phyloP scores from a whole-genome alignment of 345 rosid species.

The Syzygium grande region DNA sequence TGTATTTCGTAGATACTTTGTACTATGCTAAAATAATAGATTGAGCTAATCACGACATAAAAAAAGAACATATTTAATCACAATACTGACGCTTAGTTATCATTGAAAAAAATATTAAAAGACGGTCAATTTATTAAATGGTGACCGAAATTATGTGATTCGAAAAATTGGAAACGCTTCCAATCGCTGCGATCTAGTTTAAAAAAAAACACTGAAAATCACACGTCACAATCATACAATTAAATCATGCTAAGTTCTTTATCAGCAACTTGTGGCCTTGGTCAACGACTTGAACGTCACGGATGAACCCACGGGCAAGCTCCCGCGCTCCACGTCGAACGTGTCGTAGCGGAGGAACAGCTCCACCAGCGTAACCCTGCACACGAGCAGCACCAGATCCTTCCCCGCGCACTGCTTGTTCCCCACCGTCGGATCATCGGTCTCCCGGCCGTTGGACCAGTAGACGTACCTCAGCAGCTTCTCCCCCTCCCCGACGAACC shows the following conservation, averaged over 20 bases:
- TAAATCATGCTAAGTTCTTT: background rate
- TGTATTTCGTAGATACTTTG: too few species aligned
- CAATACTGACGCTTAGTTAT: background rate
- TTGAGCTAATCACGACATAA: background rate
- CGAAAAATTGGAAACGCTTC: background rate
- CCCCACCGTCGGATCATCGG: constrained; percentile 23
- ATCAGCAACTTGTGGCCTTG: constrained; percentile 1
- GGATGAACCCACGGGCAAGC: constrained; percentile 3
- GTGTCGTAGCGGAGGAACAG: constrained; percentile 44
- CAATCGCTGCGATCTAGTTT: background rate
- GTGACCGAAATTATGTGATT: background rate
- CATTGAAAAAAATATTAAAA: background rate
- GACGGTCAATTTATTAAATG: background rate
- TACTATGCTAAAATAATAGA: too few species aligned
- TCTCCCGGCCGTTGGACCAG: constrained; percentile 48
- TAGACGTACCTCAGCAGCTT: constrained; percentile 33
- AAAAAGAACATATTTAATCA: background rate
- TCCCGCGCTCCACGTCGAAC: constrained; percentile 14
- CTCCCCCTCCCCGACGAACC: constrained; percentile 36
- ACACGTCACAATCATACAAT: too few species aligned
- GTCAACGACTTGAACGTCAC: constrained; percentile 34
- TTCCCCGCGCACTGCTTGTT: constrained; percentile 49
- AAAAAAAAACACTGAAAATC: background rate
- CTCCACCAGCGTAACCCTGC: constrained; percentile 33
- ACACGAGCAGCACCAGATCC: constrained; percentile 34